Percentiles rank a stretch among this genome's conserved stretches.
phyloP scores from a whole-genome alignment of 116 monocot genomes.

The Thalassia testudinum region DNA sequence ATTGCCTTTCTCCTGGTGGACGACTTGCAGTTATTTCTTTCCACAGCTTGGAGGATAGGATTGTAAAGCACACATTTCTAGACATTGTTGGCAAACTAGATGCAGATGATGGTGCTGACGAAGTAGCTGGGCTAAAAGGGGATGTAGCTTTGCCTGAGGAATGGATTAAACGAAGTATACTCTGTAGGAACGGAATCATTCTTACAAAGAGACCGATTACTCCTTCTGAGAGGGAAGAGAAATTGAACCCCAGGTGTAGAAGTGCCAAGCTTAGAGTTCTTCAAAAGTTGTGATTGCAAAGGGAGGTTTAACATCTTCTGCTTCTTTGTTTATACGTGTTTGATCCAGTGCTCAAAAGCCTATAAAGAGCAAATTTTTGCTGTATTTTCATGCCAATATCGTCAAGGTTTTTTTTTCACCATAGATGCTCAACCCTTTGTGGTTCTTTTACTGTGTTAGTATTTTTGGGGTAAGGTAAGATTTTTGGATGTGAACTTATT shows the following conservation, averaged over 20 bases:
- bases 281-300: slow-evolving; percentile 34
- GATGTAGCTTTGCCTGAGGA: slow-evolving; percentile 7
- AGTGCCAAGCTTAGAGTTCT: slow-evolving; percentile 90
- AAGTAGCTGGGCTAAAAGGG: background rate
- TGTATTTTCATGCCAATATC: too few species aligned
- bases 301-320: too few species aligned
- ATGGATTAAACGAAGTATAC: slow-evolving; percentile 47
- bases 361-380: too few species aligned
- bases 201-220: slow-evolving; percentile 85
- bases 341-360: too few species aligned
- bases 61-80: slow-evolving; percentile 85
- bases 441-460: too few species aligned
- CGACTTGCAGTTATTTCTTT: slow-evolving; percentile 90
- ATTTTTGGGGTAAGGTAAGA: too few species aligned
- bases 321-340: too few species aligned
- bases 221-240: slow-evolving; percentile 76
- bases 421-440: too few species aligned
- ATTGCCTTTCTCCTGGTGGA: slow-evolving; percentile 70
- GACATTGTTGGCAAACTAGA: slow-evolving; percentile 28
- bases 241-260: slow-evolving; percentile 61
- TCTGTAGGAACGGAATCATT: slow-evolving; percentile 42
- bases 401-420: too few species aligned
- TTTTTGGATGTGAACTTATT: too few species aligned
- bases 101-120: slow-evolving; percentile 3
- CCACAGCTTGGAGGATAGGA: slow-evolving; percentile 95